phyloP scores from a whole-genome alignment of 176 grass and related monocot species.

The Oryza coarctata region DNA sequence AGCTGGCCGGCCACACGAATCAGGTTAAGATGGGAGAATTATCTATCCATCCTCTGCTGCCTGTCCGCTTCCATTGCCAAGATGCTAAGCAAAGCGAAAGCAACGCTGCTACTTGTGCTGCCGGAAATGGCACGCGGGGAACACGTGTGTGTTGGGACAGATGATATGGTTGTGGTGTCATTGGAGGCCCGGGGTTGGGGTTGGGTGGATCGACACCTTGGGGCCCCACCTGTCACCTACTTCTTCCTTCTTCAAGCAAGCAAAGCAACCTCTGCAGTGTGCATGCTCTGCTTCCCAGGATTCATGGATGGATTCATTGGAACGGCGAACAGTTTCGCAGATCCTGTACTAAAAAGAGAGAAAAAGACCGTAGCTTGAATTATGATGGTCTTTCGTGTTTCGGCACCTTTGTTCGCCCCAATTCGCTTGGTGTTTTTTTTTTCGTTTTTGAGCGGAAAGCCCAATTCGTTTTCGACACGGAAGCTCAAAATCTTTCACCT shows the following conservation, averaged over 20 bases:
- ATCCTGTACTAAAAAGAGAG: neutral
- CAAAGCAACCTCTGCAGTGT: neutral
- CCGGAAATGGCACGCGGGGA: neutral
- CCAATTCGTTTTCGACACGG: too few relatives aligned
- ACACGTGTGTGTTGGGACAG: neutral
- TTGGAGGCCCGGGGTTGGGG: neutral
- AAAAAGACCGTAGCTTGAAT: neutral
- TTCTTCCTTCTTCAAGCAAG: neutral
- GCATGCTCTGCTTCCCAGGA: neutral
- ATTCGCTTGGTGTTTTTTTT: too few relatives aligned
- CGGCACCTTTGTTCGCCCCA: too few relatives aligned
- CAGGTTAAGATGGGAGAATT: too few relatives aligned
- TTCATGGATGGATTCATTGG: neutral
- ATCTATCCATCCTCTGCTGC: neutral
- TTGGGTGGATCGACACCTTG: neutral
- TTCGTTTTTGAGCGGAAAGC: too few relatives aligned
- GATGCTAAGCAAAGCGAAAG: slow-evolving; percentile 6
- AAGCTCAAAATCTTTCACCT: too few relatives aligned
- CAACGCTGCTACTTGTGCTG: neutral
- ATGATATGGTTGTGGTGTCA: neutral
- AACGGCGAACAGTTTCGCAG: neutral
- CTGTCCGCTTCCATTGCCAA: neutral
- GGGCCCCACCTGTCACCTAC: neutral
- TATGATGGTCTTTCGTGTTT: too few relatives aligned
- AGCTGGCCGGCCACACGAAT: neutral